These are phyloP conservation scores for Ramichloridium luteum DNA, from an alignment of 2,329 filamentous ascomycete species.

Conservation along the genomic window DNA sequence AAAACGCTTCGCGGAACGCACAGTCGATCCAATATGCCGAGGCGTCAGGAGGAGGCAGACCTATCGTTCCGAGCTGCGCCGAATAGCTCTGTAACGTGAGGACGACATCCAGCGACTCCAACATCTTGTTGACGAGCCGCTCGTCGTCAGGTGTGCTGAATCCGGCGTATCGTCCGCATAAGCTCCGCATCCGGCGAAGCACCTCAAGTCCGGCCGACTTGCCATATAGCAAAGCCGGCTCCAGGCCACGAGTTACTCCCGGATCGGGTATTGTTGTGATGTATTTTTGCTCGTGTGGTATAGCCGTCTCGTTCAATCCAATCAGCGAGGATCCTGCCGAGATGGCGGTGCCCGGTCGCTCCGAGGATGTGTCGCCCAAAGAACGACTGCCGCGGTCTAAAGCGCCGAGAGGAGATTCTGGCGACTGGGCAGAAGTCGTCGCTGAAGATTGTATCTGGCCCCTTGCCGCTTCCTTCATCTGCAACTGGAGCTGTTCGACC, in stretches of 20 bases:
- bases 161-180: constrained; percentile 6
- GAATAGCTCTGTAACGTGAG: background rate
- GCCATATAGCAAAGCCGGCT: constrained; percentile 6
- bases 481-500: constrained; percentile 10
- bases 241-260: too few relatives aligned
- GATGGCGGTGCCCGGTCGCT: too few relatives aligned
- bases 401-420: too few relatives aligned
- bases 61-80: background rate
- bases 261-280: too few relatives aligned
- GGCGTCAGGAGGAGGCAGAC: constrained; percentile 6
- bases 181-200: constrained; percentile 11
- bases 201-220: constrained; percentile 11
- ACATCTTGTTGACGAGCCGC: background rate
- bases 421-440: too few relatives aligned
- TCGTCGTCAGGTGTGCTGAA: background rate
- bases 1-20: constrained; percentile 10
- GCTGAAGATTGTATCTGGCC: too few relatives aligned
- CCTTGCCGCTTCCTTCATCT: constrained; percentile 2
- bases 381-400: too few relatives aligned
- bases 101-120: background rate
- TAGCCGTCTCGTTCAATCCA: too few relatives aligned
- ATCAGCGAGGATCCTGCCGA: too few relatives aligned
- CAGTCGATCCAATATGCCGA: constrained; percentile 7
- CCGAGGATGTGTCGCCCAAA: too few relatives aligned
- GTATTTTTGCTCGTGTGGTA: too few relatives aligned